Evolutionary conservation across 1,284 basidiomycete genomes (phyloP), one percentile per base, ranked within the genome.

Genomic region (Rhodotorula mucilaginosa): DNA sequence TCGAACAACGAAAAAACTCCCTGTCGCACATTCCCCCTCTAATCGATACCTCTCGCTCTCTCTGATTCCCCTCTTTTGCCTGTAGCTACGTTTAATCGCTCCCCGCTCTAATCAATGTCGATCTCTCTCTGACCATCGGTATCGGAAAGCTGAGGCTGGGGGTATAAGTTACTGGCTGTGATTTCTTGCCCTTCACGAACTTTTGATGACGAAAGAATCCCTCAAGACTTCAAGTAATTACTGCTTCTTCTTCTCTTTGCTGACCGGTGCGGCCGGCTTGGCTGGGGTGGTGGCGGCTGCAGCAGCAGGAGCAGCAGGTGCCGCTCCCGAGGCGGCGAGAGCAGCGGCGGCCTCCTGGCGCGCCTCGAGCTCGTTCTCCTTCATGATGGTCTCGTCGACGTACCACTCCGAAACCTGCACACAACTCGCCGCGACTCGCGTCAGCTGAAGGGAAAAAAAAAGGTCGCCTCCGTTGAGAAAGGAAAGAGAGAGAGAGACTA

Each of bases 331-430:
- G 2, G 61, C 51, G 26, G 49, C 66, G 67, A 58, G 48, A 3
- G 61, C 26, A 5, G 49, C 49, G 3, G 19, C 60, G 12, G 44
- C 34, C 47, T 66, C 34, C 48, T 44, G 48, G 10, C 57, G 63
- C 46, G 61, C 62, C 49, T 68, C 63, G 13, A 51, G 52, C 58
- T 61, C 61, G n/a, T 52, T 57, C 46, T 74, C 73, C 49, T 66
- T 68, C 29, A 64, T 52, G 48, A 74, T 23, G 6, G 61, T 59
- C 49, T 76, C 73, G 56, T 76, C 73, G 56, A 74, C 34, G 58
- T 75, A 76, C 73, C 75, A 75, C 49, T 76, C 75, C 5, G 67
- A 65, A 5, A 75, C 58, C 70, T 76, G 70, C 26, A 51, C 21
- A 6, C 12, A 21, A 16, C 15, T 3, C 5, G 16, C 2, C 2